Percentiles rank a stretch among this genome's conserved stretches.
Evolutionary conservation across 495 filamentous ascomycete genomes (phyloP).

Genomic region (Penicillium nucicola): DNA sequence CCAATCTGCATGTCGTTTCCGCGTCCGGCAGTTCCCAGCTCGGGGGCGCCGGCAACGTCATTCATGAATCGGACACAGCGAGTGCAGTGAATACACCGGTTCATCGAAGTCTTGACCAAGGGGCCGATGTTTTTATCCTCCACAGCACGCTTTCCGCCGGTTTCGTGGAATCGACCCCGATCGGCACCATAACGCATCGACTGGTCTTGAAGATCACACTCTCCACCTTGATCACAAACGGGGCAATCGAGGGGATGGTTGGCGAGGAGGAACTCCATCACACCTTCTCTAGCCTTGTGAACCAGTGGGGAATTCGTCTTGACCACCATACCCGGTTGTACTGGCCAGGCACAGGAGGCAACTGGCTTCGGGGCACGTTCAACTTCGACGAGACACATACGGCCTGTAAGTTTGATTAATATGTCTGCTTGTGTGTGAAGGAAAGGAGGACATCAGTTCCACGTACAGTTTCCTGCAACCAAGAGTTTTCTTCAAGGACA

Average conservation of each 20-base stretch:
- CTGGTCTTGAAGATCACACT: constrained; percentile 98
- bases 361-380: constrained; percentile 94
- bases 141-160: constrained; percentile 89
- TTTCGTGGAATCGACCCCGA: constrained; percentile 93
- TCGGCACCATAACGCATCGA: constrained; percentile 98
- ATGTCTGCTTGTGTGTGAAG: neutral
- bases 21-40: constrained; percentile 88
- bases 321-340: constrained; percentile 97
- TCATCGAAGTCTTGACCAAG: constrained; percentile 99
- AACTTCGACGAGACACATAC: constrained; percentile 99
- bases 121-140: constrained; percentile 99
- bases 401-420: constrained; percentile 41
- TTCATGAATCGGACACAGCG: constrained; percentile 97
- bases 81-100: constrained; percentile 98
- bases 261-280: constrained; percentile 97
- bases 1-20: constrained; percentile 98
- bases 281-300: constrained; percentile 96
- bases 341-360: constrained; percentile 97
- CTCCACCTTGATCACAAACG: constrained; percentile 97
- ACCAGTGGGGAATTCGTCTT: constrained; percentile 94
- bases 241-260: constrained; percentile 98
- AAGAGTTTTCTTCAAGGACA: constrained; percentile 70
- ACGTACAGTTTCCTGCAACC: constrained; percentile 93
- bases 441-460: neutral
- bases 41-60: constrained; percentile 91